Conservation (phyloP, 345 rosid genomes). For the Populus tremula region DNA sequence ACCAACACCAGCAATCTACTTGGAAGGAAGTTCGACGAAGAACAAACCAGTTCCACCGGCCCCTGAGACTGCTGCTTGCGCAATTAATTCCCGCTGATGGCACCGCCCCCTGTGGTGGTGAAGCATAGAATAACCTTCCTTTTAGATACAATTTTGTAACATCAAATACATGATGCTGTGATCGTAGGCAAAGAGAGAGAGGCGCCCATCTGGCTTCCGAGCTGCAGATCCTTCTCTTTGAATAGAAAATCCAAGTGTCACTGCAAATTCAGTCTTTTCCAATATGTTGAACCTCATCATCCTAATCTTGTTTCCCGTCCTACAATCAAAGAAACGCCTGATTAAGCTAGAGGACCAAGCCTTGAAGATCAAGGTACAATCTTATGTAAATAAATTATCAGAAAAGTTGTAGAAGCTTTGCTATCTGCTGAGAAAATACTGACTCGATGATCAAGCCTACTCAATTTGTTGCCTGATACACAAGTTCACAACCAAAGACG, state of each 20-base stretch:
- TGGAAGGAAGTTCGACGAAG: slow-evolving; percentile 48
- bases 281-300: neutral
- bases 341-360: too few relatives aligned
- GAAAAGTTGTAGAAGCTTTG: slow-evolving; percentile 3
- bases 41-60: slow-evolving; percentile 50
- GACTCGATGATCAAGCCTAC: slow-evolving; percentile 9
- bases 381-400: neutral
- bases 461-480: slow-evolving; percentile 23
- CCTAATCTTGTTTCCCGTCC: too few relatives aligned
- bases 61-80: slow-evolving; percentile 46
- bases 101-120: slow-evolving; percentile 31
- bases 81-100: slow-evolving; percentile 27
- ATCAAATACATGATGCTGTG: too few relatives aligned
- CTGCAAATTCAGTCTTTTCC: neutral
- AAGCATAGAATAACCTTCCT: too few relatives aligned
- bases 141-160: too few relatives aligned
- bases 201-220: neutral
- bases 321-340: too few relatives aligned
- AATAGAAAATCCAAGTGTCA: neutral
- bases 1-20: slow-evolving; percentile 46
- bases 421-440: neutral
- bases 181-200: neutral
- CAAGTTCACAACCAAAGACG: slow-evolving; percentile 25
- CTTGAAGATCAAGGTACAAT: neutral
- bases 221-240: neutral